Percentiles rank a stretch among this genome's conserved stretches.
Evolutionary conservation across 2,329 filamentous ascomycete species (phyloP).

Genomic region (Reticulascus tulasneorum): DNA sequence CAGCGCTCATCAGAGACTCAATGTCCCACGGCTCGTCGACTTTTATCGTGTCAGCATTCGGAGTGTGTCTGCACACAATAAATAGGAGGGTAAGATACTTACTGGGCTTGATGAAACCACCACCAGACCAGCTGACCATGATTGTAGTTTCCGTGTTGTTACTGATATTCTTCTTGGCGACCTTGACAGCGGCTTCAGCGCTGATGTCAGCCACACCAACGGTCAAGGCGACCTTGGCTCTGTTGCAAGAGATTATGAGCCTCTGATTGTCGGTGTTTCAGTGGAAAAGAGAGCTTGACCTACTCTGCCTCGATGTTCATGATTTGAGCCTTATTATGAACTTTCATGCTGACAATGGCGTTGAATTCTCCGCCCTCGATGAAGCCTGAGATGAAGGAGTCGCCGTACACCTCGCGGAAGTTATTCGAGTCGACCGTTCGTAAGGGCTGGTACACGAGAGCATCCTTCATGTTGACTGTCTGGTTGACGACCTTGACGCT

Average conservation of each 20-base stretch:
- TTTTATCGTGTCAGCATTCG: too few species aligned
- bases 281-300: too few species aligned
- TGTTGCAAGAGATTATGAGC: too few species aligned
- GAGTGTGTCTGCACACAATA: too few species aligned
- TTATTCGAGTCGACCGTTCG: not conserved
- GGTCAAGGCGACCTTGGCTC: not conserved
- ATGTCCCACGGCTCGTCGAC: too few species aligned
- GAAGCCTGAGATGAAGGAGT: not conserved
- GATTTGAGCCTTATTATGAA: not conserved
- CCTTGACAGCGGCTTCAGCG: not conserved
- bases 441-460: not conserved
- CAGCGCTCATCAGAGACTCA: too few species aligned
- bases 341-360: not conserved
- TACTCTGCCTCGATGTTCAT: too few species aligned
- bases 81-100: too few species aligned
- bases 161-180: not conserved
- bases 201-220: not conserved
- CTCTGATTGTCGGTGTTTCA: too few species aligned
- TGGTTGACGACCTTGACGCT: conserved; percentile 1
- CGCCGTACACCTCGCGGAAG: not conserved
- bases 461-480: not conserved
- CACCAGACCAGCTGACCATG: not conserved
- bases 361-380: not conserved
- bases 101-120: not conserved
- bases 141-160: not conserved